phyloP scores from a whole-genome alignment of 2,329 filamentous ascomycete genomes.

The Verticillium dahliae region DNA sequence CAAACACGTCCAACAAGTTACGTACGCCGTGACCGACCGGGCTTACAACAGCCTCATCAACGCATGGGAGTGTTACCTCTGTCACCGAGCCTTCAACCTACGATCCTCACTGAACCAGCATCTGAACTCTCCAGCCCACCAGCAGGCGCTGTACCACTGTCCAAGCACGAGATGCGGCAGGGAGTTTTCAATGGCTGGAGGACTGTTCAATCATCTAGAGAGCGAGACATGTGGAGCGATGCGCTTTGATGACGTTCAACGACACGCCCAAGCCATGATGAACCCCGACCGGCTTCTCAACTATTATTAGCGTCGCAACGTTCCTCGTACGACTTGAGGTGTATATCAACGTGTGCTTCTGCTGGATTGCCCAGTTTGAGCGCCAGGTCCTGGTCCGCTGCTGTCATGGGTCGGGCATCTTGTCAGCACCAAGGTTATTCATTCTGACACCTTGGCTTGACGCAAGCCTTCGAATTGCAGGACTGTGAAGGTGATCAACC shows the following conservation, averaged over 20 bases:
- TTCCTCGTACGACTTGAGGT: too few relatives aligned
- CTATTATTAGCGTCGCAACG: background rate
- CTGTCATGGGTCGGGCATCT: too few relatives aligned
- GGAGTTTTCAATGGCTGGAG: constrained; percentile 32
- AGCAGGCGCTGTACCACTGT: constrained; percentile 31
- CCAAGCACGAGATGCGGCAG: constrained; percentile 23
- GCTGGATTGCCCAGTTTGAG: too few relatives aligned
- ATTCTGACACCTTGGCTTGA: too few relatives aligned
- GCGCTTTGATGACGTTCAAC: constrained; percentile 29
- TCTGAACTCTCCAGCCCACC: constrained; percentile 42
- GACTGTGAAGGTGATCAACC: too few relatives aligned
- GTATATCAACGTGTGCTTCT: too few relatives aligned
- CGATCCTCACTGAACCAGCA: constrained; percentile 39
- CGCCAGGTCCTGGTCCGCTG: too few relatives aligned
- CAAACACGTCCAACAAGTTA: constrained; percentile 37
- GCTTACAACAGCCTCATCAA: constrained; percentile 35
- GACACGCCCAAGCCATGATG: constrained; percentile 2
- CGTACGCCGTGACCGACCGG: constrained; percentile 27
- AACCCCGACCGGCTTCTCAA: background rate
- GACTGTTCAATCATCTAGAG: constrained; percentile 34
- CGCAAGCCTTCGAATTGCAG: too few relatives aligned
- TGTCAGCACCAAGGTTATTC: too few relatives aligned
- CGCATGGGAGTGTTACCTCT: constrained; percentile 48
- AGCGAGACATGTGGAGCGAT: constrained; percentile 32
- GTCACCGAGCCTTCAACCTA: constrained; percentile 33